Evolutionary conservation across 768 basidiomycete genomes (phyloP).

Genomic region (Gautieria morchelliformis): DNA sequence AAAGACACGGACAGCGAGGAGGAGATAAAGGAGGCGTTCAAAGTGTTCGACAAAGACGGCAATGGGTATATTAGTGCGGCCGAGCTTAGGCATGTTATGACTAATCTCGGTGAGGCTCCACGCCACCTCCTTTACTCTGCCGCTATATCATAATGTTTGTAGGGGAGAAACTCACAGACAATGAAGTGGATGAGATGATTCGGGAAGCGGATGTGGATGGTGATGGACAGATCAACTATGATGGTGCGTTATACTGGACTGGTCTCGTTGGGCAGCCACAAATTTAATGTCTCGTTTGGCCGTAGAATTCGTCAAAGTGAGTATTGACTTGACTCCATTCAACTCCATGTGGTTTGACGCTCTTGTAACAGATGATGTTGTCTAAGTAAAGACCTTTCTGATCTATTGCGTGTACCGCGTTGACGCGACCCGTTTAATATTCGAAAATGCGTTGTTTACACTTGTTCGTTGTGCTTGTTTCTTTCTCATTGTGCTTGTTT

Average conservation of each 20-base stretch:
- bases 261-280: neutral
- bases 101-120: conserved; percentile 59
- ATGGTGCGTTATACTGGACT: conserved; percentile 38
- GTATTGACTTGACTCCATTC: conserved; percentile 10
- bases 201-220: conserved; percentile 92
- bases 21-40: conserved; percentile 95
- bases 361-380: conserved; percentile 53
- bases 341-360: conserved; percentile 9
- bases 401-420: too few species aligned
- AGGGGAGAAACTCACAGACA: conserved; percentile 83
- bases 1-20: too few species aligned
- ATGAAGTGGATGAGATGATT: conserved; percentile 94
- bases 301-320: conserved; percentile 65
- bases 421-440: too few species aligned
- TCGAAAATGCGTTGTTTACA: too few species aligned
- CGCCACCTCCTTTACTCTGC: neutral
- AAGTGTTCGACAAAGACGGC: conserved; percentile 93
- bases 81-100: conserved; percentile 89
- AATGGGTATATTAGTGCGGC: conserved; percentile 83
- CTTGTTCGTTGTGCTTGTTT: too few species aligned
- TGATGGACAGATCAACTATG: conserved; percentile 88
- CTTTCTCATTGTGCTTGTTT: too few species aligned
- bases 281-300: neutral
- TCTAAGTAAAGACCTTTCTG: conserved; percentile 40
- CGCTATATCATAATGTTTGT: conserved; percentile 11